These are phyloP conservation scores for Cordyceps tenuipes DNA, from an alignment of 2,329 filamentous ascomycete genomes.

Conservation along the genomic window DNA sequence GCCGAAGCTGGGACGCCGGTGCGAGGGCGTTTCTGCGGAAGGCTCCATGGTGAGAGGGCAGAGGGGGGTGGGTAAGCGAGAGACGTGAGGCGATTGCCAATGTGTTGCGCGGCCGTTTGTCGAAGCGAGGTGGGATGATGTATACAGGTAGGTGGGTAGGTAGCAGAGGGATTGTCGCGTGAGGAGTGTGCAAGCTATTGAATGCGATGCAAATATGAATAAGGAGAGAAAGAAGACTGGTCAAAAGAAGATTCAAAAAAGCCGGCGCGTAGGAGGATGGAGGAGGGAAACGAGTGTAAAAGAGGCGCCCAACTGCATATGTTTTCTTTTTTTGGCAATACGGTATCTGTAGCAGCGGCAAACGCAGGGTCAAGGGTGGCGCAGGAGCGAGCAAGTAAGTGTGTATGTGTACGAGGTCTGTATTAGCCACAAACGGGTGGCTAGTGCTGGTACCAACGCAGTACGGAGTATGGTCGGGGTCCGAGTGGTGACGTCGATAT, in stretches of 20 bases:
- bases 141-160: background rate
- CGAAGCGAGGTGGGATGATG: background rate
- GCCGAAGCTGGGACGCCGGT: constrained; percentile 38
- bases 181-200: background rate
- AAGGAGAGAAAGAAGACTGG: background rate
- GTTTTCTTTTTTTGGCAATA: background rate
- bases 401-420: too few relatives aligned
- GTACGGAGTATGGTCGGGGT: background rate
- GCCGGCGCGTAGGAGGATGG: background rate
- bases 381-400: background rate
- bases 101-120: background rate
- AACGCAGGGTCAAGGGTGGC: background rate
- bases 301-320: background rate
- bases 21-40: constrained; percentile 19
- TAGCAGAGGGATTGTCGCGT: background rate
- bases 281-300: background rate
- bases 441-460: background rate
- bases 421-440: background rate
- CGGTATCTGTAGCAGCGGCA: background rate
- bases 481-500: background rate
- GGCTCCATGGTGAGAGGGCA: background rate
- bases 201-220: background rate
- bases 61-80: constrained; percentile 21
- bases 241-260: background rate
- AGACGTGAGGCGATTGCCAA: background rate